These are phyloP conservation scores for Colletotrichum aenigma DNA, from an alignment of 2,329 filamentous ascomycete genomes.

Conservation along the genomic window DNA sequence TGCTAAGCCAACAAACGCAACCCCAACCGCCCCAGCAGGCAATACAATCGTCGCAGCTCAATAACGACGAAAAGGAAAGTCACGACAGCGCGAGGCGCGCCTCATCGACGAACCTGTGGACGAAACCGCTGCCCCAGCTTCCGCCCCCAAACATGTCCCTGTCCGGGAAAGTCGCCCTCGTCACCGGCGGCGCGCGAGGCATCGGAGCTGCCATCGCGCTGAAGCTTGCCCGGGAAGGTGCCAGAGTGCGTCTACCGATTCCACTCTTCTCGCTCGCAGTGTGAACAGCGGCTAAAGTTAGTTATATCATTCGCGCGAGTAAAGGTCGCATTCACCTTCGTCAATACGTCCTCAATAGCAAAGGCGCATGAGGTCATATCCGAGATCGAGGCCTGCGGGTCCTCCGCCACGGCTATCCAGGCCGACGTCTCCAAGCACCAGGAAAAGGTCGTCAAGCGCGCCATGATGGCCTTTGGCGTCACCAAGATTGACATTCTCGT, in stretches of 20 bases:
- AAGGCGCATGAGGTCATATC: constrained; percentile 23
- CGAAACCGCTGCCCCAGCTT: constrained; percentile 22
- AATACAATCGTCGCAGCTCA: constrained; percentile 9
- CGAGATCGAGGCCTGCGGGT: constrained; percentile 25
- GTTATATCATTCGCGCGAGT: background rate
- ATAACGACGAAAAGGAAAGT: constrained; percentile 3
- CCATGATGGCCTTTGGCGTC: constrained; percentile 23
- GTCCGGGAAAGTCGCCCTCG: constrained; percentile 22
- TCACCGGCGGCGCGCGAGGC: constrained; percentile 51
- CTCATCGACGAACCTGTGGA: constrained; percentile 19
- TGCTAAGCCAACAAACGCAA: constrained; percentile 6
- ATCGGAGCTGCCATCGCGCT: constrained; percentile 64
- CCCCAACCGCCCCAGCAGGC: background rate
- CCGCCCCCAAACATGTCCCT: constrained; percentile 20
- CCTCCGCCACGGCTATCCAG: constrained; percentile 24
- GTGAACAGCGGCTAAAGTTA: constrained; percentile 4
- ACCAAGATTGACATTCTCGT: constrained; percentile 24
- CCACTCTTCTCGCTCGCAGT: background rate
- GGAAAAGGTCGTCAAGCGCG: constrained; percentile 21
- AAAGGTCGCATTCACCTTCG: constrained; percentile 23
- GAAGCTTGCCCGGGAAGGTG: constrained; percentile 60
- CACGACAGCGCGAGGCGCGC: constrained; percentile 1
- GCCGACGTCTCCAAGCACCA: constrained; percentile 23
- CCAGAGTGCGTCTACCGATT: constrained; percentile 43
- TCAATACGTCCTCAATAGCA: constrained; percentile 21